A percentile compares a stretch with the other conserved stretches of the same genome.
Conservation (phyloP, 2,329 filamentous ascomycete genomes). For the Ploettnerulaceae sp. region DNA sequence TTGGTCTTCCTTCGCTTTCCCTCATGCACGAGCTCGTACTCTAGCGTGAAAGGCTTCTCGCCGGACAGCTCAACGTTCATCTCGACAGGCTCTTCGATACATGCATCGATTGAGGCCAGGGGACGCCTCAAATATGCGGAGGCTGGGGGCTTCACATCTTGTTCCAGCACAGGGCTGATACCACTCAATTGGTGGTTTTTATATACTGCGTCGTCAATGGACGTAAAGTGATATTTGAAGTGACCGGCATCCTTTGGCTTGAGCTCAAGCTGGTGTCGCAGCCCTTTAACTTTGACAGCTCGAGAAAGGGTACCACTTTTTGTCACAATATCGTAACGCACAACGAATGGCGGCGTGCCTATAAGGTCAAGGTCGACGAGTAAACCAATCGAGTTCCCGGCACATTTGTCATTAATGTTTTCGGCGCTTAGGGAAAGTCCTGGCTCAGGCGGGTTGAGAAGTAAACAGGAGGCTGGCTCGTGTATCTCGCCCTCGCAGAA, state of each 20-base stretch:
- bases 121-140: constrained; percentile 64
- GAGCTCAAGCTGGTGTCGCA: constrained; percentile 80
- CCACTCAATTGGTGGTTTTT: constrained; percentile 57
- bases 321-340: constrained; percentile 69
- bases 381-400: constrained; percentile 86
- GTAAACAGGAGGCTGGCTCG: constrained; percentile 88
- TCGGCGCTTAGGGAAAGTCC: constrained; percentile 68
- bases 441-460: constrained; percentile 88
- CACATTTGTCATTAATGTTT: constrained; percentile 90
- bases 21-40: constrained; percentile 89
- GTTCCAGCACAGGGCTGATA: constrained; percentile 63
- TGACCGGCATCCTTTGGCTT: constrained; percentile 75
- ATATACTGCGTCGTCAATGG: constrained; percentile 81
- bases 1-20: constrained; percentile 73
- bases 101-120: constrained; percentile 57
- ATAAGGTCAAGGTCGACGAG: constrained; percentile 84
- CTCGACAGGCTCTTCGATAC: constrained; percentile 75
- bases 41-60: constrained; percentile 80
- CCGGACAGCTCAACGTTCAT: constrained; percentile 73
- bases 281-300: constrained; percentile 55
- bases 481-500: constrained; percentile 83
- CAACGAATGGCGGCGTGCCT: constrained; percentile 85
- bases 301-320: constrained; percentile 44
- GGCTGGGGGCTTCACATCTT: constrained; percentile 89
- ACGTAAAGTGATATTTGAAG: constrained; percentile 80